Evolutionary conservation across 2,329 filamentous ascomycete genomes (phyloP), one percentile per base, ranked within the genome.

Genomic region (Trichoderma sp.): DNA sequence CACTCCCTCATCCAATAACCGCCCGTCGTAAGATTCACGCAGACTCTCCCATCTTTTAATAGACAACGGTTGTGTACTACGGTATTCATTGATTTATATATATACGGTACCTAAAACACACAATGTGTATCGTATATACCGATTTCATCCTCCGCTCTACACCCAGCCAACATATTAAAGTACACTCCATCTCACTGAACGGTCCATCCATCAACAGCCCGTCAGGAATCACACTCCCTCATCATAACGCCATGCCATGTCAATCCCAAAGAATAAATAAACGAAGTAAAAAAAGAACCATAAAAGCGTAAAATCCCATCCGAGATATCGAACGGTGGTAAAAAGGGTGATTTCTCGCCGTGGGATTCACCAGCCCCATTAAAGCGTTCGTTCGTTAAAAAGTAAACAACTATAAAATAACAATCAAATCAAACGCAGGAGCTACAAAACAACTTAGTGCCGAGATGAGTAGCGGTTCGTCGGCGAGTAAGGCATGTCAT

Each of bases 401-500:
- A n/a, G 14, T 57, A 32, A 57, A 58, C 6, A 28, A 70, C 9
- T 58, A 30, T 11, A 57, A 67, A 32, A 30, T 26, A n/a, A 24
- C 18, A 51, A 63, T 14, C 73, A 73, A 72, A 18, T 39, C 3
- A 47, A 24, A 73, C 72, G 73, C 65, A 51, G n/a, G 43, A 51
- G 43, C 43, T 21, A n/a, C 43, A 30, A 15, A 15, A 6, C 24
- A 18, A 12, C 11, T 79, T 79, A 86, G 77, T 86, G 87, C 75
- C 85, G 85, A 70, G 79, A 74, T 66, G 85, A 86, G 77, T 83
- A 84, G 34, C 85, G 81, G 62, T 80, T 81, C 21, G 82, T 74
- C 66, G 84, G 85, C 36, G 86, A 86, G 77, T 85, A 86, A 6
- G 85, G 82, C 76, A 86, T 81, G 71, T 89, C 87, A 78, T 86